Conservation (phyloP, 2,329 filamentous ascomycete species). For the Fusarium palustre region DNA sequence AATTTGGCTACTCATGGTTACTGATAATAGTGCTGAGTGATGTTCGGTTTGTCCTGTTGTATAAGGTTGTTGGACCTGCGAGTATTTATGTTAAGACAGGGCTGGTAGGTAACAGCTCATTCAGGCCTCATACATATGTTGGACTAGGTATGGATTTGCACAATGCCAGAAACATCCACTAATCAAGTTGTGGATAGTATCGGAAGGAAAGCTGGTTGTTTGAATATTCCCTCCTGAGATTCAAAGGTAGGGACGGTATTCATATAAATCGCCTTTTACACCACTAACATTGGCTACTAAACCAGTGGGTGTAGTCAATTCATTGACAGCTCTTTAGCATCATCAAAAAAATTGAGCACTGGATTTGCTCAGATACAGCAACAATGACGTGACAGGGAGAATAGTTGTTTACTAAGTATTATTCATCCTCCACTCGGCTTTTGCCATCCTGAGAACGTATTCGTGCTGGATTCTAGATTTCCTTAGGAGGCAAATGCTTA, state of each 20-base stretch:
- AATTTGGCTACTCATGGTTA: conserved; percentile 38
- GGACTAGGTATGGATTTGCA: conserved; percentile 12
- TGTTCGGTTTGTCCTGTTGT: not conserved
- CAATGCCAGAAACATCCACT: not conserved
- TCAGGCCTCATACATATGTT: not conserved
- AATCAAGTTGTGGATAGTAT: not conserved
- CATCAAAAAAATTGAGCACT: not conserved
- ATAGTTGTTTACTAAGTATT: not conserved
- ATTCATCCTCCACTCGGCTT: not conserved
- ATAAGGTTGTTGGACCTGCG: not conserved
- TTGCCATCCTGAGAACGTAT: not conserved
- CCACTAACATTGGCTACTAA: not conserved
- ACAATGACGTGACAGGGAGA: conserved; percentile 19
- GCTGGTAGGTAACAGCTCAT: not conserved
- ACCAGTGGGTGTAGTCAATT: not conserved
- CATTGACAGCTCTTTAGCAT: not conserved
- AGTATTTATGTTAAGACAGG: conserved; percentile 19
- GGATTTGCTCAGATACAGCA: conserved; percentile 12
- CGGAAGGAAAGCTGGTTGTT: not conserved
- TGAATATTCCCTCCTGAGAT: not conserved
- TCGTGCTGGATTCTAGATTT: not conserved
- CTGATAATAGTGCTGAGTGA: not conserved
- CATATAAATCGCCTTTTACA: not conserved
- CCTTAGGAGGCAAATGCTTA: conserved; percentile 11
- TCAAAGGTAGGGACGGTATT: not conserved